Conservation (phyloP, 345 rosid species). For the Syzygium grande region DNA sequence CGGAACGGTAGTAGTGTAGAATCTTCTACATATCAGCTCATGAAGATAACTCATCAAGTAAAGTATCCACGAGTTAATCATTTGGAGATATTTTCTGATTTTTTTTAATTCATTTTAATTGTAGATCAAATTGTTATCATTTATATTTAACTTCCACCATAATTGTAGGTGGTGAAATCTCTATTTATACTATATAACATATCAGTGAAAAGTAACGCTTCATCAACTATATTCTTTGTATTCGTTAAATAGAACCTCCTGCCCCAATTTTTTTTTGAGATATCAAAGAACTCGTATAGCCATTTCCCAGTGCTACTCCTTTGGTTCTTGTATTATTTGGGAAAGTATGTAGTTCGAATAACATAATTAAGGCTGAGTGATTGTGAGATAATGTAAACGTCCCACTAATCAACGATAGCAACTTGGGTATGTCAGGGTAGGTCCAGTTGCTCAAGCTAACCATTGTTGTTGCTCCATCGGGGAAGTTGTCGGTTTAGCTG, state of each 20-base stretch:
- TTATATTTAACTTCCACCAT: not conserved
- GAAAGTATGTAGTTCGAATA: not conserved
- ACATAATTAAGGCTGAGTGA: not conserved
- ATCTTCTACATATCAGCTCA: not conserved
- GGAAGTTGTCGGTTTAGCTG: not conserved
- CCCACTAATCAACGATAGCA: not conserved
- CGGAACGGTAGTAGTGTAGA: not conserved
- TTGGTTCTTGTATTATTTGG: not conserved
- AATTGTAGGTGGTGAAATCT: not conserved
- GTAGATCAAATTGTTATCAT: no score
- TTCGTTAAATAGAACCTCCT: not conserved
- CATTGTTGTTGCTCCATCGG: not conserved
- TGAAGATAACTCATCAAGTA: no score
- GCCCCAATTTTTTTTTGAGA: not conserved
- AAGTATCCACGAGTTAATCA: not conserved
- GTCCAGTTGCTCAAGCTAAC: not conserved
- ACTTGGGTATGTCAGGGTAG: not conserved
- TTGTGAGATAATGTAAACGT: not conserved
- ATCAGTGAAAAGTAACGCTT: not conserved
- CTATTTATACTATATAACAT: not conserved
- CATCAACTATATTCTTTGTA: not conserved
- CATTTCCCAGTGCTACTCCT: not conserved
- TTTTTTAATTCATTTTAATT: not conserved
- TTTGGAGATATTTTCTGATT: not conserved
- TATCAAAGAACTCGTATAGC: not conserved